Base-by-base conservation (phyloP, 2,329 filamentous ascomycete species). In the Tolypocladium tundrense region DNA sequence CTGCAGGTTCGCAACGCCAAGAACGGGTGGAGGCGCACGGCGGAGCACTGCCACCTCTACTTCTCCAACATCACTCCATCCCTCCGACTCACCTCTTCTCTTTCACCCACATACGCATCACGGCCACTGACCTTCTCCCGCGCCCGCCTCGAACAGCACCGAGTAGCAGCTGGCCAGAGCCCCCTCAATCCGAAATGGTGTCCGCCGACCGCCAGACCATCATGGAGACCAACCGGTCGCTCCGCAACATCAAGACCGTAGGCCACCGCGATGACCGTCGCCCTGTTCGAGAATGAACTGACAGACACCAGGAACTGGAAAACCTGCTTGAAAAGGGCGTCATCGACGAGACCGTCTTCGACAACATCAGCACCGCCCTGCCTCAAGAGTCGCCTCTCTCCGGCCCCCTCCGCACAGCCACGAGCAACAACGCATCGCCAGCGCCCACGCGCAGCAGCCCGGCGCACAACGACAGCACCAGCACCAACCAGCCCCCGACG, bases 211-310 rank as follows among this genome's bases (percentile, higher is more conserved):
- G 82, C 64, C 81, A 84, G 67, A 77, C 76, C 62, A 80, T 83
- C 68, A 84, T 85, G 63, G 82, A 84, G 81, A 85, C 87, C 75
- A 94, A 93, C 78, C 85, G 91, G 76, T 92, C 90, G 69, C 84
- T 96, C 69, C 87, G 91, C 63, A 88, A 84, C 68, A 92, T 96
- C 77, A 92, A 91, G 77, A 91, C 88, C 69, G 91, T 91, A 58
- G 13, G 70, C 21, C 48, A 2, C 31, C 48, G 48, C 14, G 9
- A 2, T 35, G 9, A 35, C n/a, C 3, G 19, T 31, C 31, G 11
- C 31, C 3, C 31, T 13, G 8, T 8, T 7, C 6, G 21, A 24
- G 24, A 42, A 21, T 16, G 24, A 55, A 11, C 41, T 54, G n/a
- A n/a, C 33, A 45, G 13, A n/a, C 14, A n/a, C 6, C 64, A 96